These are phyloP conservation scores for Pyrenochaeta sp. DNA, from an alignment of 2,329 filamentous ascomycete genomes.

Conservation along the genomic window DNA sequence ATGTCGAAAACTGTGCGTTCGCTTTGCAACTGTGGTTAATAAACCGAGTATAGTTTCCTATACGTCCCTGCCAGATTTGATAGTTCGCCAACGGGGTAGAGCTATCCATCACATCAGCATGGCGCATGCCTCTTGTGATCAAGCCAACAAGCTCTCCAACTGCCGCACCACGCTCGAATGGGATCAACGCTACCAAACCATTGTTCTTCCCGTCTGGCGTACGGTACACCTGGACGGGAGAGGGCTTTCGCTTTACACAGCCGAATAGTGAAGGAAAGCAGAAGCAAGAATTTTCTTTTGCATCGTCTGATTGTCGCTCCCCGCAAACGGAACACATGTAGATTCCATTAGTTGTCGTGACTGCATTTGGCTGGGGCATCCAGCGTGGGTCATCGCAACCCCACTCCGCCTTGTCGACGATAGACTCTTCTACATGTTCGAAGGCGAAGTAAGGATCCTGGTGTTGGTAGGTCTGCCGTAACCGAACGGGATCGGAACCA, in stretches of 20 bases:
- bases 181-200: conserved; percentile 55
- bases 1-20: conserved; percentile 64
- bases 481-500: conserved; percentile 52
- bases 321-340: conserved; percentile 56
- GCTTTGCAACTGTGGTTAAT: conserved; percentile 66
- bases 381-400: conserved; percentile 59
- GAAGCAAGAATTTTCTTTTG: conserved; percentile 57
- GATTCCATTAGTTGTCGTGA: conserved; percentile 37
- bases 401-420: conserved; percentile 59
- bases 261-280: conserved; percentile 64
- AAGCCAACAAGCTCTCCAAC: conserved; percentile 65
- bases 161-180: conserved; percentile 61
- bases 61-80: conserved; percentile 65
- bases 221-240: conserved; percentile 61
- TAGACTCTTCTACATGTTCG: conserved; percentile 58
- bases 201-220: conserved; percentile 64
- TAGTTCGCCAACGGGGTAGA: conserved; percentile 61
- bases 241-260: conserved; percentile 47
- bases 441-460: conserved; percentile 58
- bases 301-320: conserved; percentile 60
- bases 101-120: conserved; percentile 63
- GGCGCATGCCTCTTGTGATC: conserved; percentile 60
- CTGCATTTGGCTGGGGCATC: conserved; percentile 33
- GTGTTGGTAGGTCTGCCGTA: conserved; percentile 57
- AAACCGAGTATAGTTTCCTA: conserved; percentile 66